Evolutionary conservation across 2,329 filamentous ascomycete genomes (phyloP).

Genomic region (Teratosphaeriaceae sp.): DNA sequence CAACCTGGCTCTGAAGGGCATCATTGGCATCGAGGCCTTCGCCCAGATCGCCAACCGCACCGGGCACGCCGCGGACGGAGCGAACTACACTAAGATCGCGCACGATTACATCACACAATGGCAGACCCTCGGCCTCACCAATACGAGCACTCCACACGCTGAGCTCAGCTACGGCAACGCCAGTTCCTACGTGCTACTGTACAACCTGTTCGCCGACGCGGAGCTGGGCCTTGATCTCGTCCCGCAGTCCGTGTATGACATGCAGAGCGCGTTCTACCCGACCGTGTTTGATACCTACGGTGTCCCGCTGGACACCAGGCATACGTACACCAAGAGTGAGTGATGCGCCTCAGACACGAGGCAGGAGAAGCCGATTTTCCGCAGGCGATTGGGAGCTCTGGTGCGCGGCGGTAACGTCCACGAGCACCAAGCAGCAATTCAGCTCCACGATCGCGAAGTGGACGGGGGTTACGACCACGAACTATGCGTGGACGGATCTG

Average conservation of each 20-base stretch:
- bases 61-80: constrained; percentile 50
- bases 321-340: constrained; percentile 84
- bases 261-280: constrained; percentile 75
- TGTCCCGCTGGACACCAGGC: constrained; percentile 72
- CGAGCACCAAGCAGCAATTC: constrained; percentile 62
- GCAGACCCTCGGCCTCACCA: constrained; percentile 57
- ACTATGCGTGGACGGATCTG: constrained; percentile 72
- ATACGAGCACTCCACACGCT: constrained; percentile 37
- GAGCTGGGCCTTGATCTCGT: constrained; percentile 48
- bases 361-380: too few species aligned
- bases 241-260: constrained; percentile 66
- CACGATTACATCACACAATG: constrained; percentile 65
- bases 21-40: constrained; percentile 76
- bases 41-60: constrained; percentile 59
- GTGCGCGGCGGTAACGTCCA: constrained; percentile 69
- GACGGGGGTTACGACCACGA: constrained; percentile 75
- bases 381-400: constrained; percentile 90
- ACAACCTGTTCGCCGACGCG: constrained; percentile 33
- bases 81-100: constrained; percentile 54
- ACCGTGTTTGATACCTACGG: constrained; percentile 75
- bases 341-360: too few species aligned
- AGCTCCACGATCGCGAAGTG: constrained; percentile 67
- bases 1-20: constrained; percentile 76
- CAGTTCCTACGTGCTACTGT: constrained; percentile 38
- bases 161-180: constrained; percentile 42